phyloP scores from a whole-genome alignment of 495 filamentous ascomycete genomes.

The Annulohypoxylon bovei region DNA sequence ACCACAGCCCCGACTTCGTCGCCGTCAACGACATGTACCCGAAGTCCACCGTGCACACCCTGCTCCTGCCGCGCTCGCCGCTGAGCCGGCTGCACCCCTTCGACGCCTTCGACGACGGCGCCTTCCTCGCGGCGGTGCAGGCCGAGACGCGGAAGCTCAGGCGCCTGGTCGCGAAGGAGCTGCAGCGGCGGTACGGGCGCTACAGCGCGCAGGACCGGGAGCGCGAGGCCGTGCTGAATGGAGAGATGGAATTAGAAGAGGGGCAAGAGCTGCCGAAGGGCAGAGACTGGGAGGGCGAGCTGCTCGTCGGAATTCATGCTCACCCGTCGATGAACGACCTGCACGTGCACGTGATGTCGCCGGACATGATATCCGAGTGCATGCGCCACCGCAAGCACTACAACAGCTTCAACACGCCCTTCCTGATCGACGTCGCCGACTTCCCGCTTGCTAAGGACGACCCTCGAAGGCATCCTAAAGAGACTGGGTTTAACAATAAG shows the following conservation, averaged over 20 bases:
- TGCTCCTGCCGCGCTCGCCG: constrained; percentile 81
- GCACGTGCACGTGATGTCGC: constrained; percentile 86
- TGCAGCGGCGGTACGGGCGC: constrained; percentile 74
- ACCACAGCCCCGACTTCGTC: constrained; percentile 76
- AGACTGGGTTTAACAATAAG: constrained; percentile 64
- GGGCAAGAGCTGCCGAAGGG: constrained; percentile 68
- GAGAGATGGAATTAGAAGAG: constrained; percentile 54
- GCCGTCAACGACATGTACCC: constrained; percentile 85
- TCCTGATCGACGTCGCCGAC: constrained; percentile 82
- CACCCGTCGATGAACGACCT: constrained; percentile 92
- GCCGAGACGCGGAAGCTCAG: constrained; percentile 69
- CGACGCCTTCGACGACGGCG: constrained; percentile 75
- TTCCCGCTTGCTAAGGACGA: constrained; percentile 78
- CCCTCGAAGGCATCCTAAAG: constrained; percentile 62
- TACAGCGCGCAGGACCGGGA: constrained; percentile 68
- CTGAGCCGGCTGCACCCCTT: constrained; percentile 77
- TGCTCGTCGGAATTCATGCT: constrained; percentile 83
- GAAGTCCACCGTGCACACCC: constrained; percentile 84
- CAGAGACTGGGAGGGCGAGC: constrained; percentile 80
- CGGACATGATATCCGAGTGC: constrained; percentile 74
- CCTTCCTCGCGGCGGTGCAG: constrained; percentile 73
- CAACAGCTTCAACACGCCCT: constrained; percentile 88
- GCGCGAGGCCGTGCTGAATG: constrained; percentile 67
- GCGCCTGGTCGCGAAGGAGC: constrained; percentile 74
- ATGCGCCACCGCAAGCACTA: constrained; percentile 90